Base-by-base conservation (phyloP, 1,139 yeast genomes). In the Keqinozyma sinolaborantium region DNA sequence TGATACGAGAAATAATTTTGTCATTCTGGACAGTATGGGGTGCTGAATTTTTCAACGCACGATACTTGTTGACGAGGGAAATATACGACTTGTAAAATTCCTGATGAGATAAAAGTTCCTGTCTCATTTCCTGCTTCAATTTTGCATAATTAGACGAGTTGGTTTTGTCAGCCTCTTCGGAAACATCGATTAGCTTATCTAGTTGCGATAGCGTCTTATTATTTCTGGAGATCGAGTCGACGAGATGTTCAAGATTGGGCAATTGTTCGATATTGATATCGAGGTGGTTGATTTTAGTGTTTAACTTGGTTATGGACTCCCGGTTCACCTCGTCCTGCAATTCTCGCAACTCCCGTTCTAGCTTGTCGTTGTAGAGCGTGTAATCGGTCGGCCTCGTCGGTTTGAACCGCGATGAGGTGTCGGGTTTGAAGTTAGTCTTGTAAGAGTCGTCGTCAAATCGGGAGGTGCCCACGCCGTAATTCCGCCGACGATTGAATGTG, bases 51-150 rank as follows among this genome's bases (percentile, higher is more conserved):
- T 65, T 68, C 36, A 70, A 46, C 11, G 54, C 55, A 25, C 63
- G 56, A 44, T 73, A 72, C 42, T 68, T 70, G 29, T 58, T 45
- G 20, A 65, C 62, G 19, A 73, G 54, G 32, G 56, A 52, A 39
- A 66, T 60, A 42, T 69, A 73, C 11, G 61, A 60, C 30, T 58
- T 47, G 40, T 62, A 62, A 29, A 65, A 52, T 10, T 37, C 41
- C 38, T 56, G 60, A 12, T 60, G 55, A 27, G 48, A 53, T 15
- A 48, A 44, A 19, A 64, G 42, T 35, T 65, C 70, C 6, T 44
- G 45, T 7, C 63, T 37, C 36, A 59, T 59, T 16, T 60, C 62
- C n/a, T 45, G 35, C 33, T 64, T 55, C 24, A 73, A 47, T 6
- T 53, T 41, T 2, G 54, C 40, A 40, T 61, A 69, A 32, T 56